Base-by-base conservation (phyloP, 208 protist genomes). In the Leishmania braziliensis region DNA sequence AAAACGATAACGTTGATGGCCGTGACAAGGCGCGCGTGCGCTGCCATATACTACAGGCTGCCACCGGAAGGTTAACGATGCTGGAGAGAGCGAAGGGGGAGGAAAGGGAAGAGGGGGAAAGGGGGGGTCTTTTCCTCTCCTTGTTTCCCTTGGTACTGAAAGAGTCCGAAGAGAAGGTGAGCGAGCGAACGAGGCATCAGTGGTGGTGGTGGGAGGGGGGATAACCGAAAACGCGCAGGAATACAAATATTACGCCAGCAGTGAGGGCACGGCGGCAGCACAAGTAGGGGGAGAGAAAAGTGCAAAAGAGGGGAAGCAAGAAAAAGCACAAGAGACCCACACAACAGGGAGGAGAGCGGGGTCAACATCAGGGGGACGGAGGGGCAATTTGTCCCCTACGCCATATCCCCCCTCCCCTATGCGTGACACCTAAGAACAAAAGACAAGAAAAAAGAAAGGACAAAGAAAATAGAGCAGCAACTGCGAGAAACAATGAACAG, bases 381-480 rank as follows among this genome's bases (percentile, higher is more conserved):
- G 63, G 56, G 71, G 82, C 18, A 66, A 50, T 43, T 48, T 43
- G 68, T 72, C 39, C 39, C 43, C 39, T 23, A 66, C 62, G n/a
- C 62, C 26, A 20, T 14, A 66, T 66, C 12, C 62, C 5, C 56
- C 14, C 56, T 43, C 16, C 5, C 16, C 26, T 53, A 76, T 48
- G 26, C 46, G 53, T 23, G 56, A 36, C 29, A 79, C 26, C 39
- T 65, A 48, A 48, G 53, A 78, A 71, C 36, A 58, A 48, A 72
- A 78, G 75, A 73, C 2, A 81, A 69, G 56, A 78, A 51, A 81
- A 74, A 53, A 65, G 36, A 46, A 81, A 65, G 60, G 51, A 83
- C 8, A 58, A 79, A 83, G 36, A 43, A 75, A 56, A 48, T 9
- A 68, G 20, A 46, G 43, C 43, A 60, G 65, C 65, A 58, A 50